A percentile compares a stretch with the other conserved stretches of the same genome.
Evolutionary conservation across 495 filamentous ascomycete species (phyloP).

Genomic region (Aspergillus bertholletiae): DNA sequence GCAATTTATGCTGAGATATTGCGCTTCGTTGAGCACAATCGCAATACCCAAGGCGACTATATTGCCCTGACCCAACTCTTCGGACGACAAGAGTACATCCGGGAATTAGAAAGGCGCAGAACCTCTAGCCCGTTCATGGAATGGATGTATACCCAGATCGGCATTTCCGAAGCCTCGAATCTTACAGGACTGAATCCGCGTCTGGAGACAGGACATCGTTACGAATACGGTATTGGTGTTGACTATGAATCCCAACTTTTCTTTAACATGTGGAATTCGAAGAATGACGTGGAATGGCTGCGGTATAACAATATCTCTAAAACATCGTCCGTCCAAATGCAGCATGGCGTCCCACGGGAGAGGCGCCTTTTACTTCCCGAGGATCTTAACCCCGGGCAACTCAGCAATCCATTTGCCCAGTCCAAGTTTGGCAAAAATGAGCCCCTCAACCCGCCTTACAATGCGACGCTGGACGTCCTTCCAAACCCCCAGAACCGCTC

Average conservation of each 20-base stretch:
- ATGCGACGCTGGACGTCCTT: conserved; percentile 40
- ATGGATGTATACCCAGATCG: conserved; percentile 40
- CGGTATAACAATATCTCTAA: conserved; percentile 42
- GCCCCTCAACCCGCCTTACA: conserved; percentile 33
- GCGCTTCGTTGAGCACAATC: conserved; percentile 35
- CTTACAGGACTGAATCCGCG: conserved; percentile 36
- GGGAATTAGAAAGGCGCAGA: conserved; percentile 46
- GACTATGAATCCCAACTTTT: conserved; percentile 55
- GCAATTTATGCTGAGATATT: conserved; percentile 48
- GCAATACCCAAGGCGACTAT: conserved; percentile 41
- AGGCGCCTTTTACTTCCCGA: conserved; percentile 38
- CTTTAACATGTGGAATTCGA: conserved; percentile 45
- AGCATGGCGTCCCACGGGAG: conserved; percentile 42
- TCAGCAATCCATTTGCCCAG: conserved; percentile 39
- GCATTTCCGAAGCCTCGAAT: conserved; percentile 46
- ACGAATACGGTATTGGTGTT: conserved; percentile 56
- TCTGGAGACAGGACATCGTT: conserved; percentile 39
- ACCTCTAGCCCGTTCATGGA: conserved; percentile 38
- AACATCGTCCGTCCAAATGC: conserved; percentile 35
- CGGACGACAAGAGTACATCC: conserved; percentile 55
- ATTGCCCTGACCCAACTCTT: conserved; percentile 54
- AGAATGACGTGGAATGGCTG: conserved; percentile 45
- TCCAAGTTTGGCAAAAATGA: conserved; percentile 29
- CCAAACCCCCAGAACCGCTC: conserved; percentile 31
- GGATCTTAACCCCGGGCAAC: conserved; percentile 33